Evolutionary conservation across 352 stramenopile species (phyloP).

Genomic region (Phytopythium mirpurense): DNA sequence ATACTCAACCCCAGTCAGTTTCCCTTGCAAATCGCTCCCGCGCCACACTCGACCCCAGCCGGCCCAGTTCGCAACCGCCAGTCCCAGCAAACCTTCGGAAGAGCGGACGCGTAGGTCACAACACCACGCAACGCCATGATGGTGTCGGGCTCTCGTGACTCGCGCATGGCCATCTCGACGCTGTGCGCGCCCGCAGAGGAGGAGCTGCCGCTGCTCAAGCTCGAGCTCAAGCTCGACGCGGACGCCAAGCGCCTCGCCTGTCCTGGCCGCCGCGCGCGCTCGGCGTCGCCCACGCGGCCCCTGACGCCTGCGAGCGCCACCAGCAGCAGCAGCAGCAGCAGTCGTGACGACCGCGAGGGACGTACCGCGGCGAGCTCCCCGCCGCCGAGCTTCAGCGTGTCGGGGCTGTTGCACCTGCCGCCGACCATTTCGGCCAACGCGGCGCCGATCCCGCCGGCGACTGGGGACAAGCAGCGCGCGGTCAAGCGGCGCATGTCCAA

Average conservation of each 20-base stretch:
- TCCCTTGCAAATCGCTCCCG: too few relatives aligned
- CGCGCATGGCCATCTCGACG: slow-evolving; percentile 28
- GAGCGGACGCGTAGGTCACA: background rate
- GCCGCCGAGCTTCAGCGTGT: slow-evolving; percentile 2
- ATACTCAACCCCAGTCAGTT: too few relatives aligned
- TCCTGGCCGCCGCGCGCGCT: background rate
- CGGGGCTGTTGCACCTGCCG: slow-evolving; percentile 3
- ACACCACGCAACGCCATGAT: background rate
- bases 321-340: background rate
- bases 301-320: background rate
- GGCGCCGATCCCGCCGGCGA: background rate
- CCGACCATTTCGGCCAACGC: slow-evolving; percentile 4
- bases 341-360: too few relatives aligned
- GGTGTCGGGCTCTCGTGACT: slow-evolving; percentile 14
- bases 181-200: slow-evolving; percentile 16
- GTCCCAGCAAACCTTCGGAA: background rate
- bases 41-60: too few relatives aligned
- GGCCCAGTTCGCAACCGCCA: background rate
- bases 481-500: slow-evolving; percentile 36
- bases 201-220: background rate
- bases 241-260: background rate
- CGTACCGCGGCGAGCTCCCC: background rate
- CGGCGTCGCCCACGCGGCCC: background rate
- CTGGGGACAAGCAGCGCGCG: slow-evolving; percentile 1
- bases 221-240: background rate